Evolutionary conservation across 2,329 filamentous ascomycete species (phyloP).

Genomic region (Penicillium sp.): DNA sequence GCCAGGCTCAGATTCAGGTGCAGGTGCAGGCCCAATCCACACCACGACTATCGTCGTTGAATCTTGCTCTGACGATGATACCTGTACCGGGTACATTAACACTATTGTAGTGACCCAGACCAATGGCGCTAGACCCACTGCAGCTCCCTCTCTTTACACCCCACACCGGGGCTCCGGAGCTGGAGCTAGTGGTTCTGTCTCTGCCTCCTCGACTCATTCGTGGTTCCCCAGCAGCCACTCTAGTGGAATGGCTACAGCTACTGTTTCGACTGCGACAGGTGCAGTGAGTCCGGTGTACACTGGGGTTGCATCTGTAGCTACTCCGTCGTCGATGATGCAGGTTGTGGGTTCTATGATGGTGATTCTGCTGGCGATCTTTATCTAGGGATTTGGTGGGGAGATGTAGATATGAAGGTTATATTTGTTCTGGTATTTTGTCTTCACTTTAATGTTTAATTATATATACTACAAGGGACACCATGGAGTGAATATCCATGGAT

Average conservation of each 20-base stretch:
- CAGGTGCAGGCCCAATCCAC: not conserved
- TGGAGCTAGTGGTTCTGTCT: not conserved
- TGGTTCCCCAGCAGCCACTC: not conserved
- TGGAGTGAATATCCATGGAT: not conserved
- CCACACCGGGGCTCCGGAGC: not conserved
- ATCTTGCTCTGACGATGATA: constrained; percentile 1
- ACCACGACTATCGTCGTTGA: not conserved
- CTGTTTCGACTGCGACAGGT: not conserved
- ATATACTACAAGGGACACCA: constrained; percentile 7
- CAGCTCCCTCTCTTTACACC: not conserved
- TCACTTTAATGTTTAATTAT: not conserved
- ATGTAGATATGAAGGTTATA: not conserved
- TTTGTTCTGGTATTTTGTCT: not conserved
- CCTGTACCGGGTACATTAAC: not conserved
- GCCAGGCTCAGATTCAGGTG: not conserved
- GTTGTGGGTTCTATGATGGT: constrained; percentile 11
- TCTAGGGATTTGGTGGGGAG: not conserved
- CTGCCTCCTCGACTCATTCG: not conserved
- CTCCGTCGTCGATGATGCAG: not conserved
- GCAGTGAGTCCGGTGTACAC: not conserved
- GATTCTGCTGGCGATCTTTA: constrained; percentile 1
- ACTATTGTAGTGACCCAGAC: constrained; percentile 2
- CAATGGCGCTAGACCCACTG: not conserved
- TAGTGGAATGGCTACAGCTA: not conserved
- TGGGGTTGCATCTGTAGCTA: not conserved